Base-by-base conservation (phyloP, 305 asterid genomes). In the Plantago lanceolata region DNA sequence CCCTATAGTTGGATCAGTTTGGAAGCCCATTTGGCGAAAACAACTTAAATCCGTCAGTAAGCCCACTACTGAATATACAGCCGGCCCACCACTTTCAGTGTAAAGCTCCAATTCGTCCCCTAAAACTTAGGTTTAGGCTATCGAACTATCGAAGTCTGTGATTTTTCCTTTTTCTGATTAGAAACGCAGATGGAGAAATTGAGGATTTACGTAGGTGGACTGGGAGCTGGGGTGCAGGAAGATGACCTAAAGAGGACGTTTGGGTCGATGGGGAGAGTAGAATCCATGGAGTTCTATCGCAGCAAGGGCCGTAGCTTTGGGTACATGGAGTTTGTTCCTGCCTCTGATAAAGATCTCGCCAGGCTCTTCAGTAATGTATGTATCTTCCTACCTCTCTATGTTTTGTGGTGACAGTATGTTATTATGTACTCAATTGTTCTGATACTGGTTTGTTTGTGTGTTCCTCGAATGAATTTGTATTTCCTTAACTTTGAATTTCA, bases 361-460 rank as follows among this genome's bases (percentile, higher is more conserved):
- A 92, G 78, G 78, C 95, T 92, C 68, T 87, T 86, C 85, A 89
- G 90, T 92, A 77, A 75, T 87, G 96, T 91, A 24, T 6, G n/a
- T 49, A 75, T 53, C 65, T 68, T 65, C 48, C 67, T 66, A 71
- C 70, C 14, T 12, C 15, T 40, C 3, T 9, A 1, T 37, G 7
- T 40, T 40, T 40, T 9, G 14, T 40, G 2, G 14, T 40, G 2
- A 9, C 1, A 11, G 1, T 40, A 3, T 9, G 40, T 24, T 24
- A 24, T 24, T n/a, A n/a, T n/a, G n/a, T n/a, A n/a, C 28, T 24
- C 28, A 24, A 1, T 3, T 1, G 2, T 33, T 33, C 4, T 40
- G 15, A 0, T 40, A 11, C 45, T 11, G 15, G 3, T 40, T 40
- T 40, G 44, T 37, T n/a, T n/a, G 44, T 0, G 9, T 40, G 2